A percentile compares a stretch with the other conserved stretches of the same genome.
These are phyloP conservation scores for Arthrinium phaeospermum DNA, from an alignment of 2,329 filamentous ascomycete species.

Conservation along the genomic window DNA sequence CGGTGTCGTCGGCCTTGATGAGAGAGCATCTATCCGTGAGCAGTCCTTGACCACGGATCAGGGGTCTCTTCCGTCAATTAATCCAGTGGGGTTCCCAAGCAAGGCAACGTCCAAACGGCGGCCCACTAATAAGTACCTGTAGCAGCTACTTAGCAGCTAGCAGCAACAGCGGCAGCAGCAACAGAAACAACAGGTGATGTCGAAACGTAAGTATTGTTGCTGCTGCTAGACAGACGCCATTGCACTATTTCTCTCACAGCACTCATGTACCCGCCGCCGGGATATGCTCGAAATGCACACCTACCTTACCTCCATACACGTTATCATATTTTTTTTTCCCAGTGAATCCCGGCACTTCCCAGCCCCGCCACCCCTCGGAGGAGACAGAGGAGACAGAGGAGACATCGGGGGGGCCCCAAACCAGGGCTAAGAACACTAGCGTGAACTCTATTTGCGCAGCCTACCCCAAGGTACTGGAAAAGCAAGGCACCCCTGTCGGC, in stretches of 20 bases:
- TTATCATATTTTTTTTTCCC: conserved; percentile 1
- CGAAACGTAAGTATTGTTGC: neutral
- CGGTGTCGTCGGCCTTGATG: neutral
- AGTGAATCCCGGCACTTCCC: conserved; percentile 22
- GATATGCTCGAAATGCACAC: neutral
- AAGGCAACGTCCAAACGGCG: conserved; percentile 7
- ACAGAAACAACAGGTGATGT: neutral
- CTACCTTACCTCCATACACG: neutral
- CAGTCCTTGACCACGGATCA: neutral
- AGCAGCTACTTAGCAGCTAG: neutral
- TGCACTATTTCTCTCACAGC: conserved; percentile 8
- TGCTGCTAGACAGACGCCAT: neutral
- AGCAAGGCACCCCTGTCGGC: neutral
- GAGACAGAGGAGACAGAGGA: conserved; percentile 4
- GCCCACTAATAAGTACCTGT: conserved; percentile 16
- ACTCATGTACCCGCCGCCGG: neutral
- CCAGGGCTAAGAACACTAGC: conserved; percentile 22
- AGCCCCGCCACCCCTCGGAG: conserved; percentile 22
- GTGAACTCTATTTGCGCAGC: conserved; percentile 24
- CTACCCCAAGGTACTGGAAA: conserved; percentile 16
- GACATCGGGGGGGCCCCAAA: conserved; percentile 21
- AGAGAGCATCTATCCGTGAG: conserved; percentile 10
- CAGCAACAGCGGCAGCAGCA: neutral
- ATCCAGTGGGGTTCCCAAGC: neutral
- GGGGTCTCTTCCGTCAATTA: neutral